Evolutionary conservation across 495 filamentous ascomycete species (phyloP), one percentile per base, ranked within the genome.

Genomic region (Aspergillus egyptiacus): DNA sequence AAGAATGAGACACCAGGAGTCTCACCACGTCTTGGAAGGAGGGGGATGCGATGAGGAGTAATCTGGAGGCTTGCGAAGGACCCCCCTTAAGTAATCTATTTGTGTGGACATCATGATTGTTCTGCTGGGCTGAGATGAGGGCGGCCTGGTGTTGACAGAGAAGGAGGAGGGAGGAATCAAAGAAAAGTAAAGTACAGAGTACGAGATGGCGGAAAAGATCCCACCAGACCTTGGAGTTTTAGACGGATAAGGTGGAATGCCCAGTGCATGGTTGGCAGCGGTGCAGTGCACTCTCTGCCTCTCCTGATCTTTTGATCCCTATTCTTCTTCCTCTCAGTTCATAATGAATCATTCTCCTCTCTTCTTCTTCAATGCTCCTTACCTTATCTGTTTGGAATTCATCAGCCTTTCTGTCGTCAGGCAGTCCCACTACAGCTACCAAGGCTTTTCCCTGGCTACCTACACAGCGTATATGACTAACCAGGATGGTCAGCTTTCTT

Each of bases 201-300:
- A n/a, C n/a, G n/a, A n/a, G 17, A 32, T 4, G 2, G 15, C 4
- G 10, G 40, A 20, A 23, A 8, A 32, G 17, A 43, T 10, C 2
- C 9, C 8, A 33, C 33, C 28, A 13, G 41, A 42, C 11, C 20
- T 22, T 15, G 19, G 23, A 24, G 18, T 24, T 28, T 27, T 14
- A 18, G 39, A 42, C 6, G 15, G 6, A 6, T 10, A 15, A 22
- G n/a, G 28, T 33, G 20, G 42, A 33, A 41, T 48, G 46, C 59
- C 53, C 67, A n/a, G n/a, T 63, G 64, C 64, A 67, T 70, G 65
- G 64, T 68, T 70, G 64, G 65, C 65, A 70, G 55, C 14, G 25
- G 25, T 15, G 32, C 14, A 15, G 5, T 5, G 10, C 25, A 5
- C 25, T 28, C 5, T 15, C 65, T 68, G 67, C n/a, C n/a, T n/a